Base-by-base conservation (phyloP, 1,284 basidiomycete species). In the Boletellus deceptivus region DNA sequence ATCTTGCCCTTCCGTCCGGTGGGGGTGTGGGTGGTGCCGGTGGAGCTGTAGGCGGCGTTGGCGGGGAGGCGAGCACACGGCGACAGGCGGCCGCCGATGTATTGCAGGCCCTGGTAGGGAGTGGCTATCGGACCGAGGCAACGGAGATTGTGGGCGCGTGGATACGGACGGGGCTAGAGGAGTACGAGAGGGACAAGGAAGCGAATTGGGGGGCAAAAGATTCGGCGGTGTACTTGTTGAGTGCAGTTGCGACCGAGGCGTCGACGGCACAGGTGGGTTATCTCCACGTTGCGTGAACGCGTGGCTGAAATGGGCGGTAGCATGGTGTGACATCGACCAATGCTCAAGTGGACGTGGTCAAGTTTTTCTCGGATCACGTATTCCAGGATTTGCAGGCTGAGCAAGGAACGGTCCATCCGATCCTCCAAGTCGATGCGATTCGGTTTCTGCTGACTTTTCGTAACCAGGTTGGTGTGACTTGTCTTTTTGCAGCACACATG, bases 341-440 rank as follows among this genome's bases (percentile, higher is more conserved):
- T 65, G 79, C 87, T 2, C 80, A 97, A 36, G 91, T 99, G 25
- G 89, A 99, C 66, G 89, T 99, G 22, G 91, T 99, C 58, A 80
- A 92, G 58, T 98, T 98, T 76, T 99, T 99, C 74, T 91, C 89
- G 11, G 84, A 94, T 43, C 84, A 98, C 67, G 89, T 99, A 14
- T 91, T 89, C 64, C 75, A 86, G 58, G 97, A 99, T 70, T 72
- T 98, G 39, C 88, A 95, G 67, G 86, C 89, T 2, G 72, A 75
- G 1, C 74, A 78, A 4, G 82, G 82, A 2, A 73, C 75, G 14
- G 86, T 91, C 0, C 88, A 97, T 64, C 90, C 94, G 5, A 93
- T 99, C 60, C 76, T 99, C 37, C 92, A 95, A 63, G 94, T 97
- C 33, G 94, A 98, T 68, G 94, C 95, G 4, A 98, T 99, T 69